Percentiles rank a stretch among this genome's conserved stretches.
phyloP scores from a whole-genome alignment of 345 rosid species.

The Sisymbrium altissimum region DNA sequence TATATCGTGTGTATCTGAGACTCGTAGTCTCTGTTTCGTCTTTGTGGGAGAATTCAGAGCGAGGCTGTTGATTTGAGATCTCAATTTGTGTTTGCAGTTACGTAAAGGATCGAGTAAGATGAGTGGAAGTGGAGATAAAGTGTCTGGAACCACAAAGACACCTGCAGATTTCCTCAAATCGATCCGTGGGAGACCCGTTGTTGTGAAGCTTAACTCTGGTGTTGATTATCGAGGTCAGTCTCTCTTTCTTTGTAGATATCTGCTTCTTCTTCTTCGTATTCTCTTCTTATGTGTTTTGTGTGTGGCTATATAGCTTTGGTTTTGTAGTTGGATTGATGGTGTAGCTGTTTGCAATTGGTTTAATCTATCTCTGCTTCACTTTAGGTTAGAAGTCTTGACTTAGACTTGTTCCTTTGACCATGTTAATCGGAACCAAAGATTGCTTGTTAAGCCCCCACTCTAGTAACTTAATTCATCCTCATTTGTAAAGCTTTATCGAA shows the following conservation, averaged over 20 bases:
- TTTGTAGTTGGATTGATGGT: neutral
- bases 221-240: conserved; percentile 79
- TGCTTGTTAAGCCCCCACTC: neutral
- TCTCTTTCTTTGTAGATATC: neutral
- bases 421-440: neutral
- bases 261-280: neutral
- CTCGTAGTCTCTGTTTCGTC: neutral
- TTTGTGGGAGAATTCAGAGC: neutral
- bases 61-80: conserved; percentile 17
- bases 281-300: neutral
- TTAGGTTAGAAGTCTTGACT: neutral
- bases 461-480: neutral
- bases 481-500: neutral
- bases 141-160: conserved; percentile 47
- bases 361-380: neutral
- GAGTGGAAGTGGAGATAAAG: conserved; percentile 68
- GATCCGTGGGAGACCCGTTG: conserved; percentile 89
- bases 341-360: neutral
- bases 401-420: neutral
- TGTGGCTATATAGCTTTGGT: neutral
- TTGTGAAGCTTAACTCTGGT: conserved; percentile 89
- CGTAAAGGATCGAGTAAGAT: conserved; percentile 28
- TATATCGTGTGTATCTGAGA: neutral
- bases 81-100: neutral
- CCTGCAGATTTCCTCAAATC: conserved; percentile 96